Percentiles rank a stretch among this genome's conserved stretches.
Evolutionary conservation across 2,329 filamentous ascomycete species (phyloP).

Genomic region (Exophiala bonariae): DNA sequence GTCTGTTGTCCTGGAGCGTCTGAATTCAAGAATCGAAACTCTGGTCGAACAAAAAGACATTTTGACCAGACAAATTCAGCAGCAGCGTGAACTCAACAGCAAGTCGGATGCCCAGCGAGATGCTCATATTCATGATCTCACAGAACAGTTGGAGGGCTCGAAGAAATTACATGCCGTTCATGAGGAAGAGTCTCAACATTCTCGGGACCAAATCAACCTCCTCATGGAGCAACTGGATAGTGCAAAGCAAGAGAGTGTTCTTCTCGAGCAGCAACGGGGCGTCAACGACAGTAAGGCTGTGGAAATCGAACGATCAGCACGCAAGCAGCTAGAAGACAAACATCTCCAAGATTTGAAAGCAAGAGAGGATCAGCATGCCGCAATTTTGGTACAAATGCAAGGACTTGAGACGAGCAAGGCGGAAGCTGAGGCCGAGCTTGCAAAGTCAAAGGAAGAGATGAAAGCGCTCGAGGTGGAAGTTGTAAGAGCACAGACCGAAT

Average conservation of each 20-base stretch:
- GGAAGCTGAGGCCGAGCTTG: conserved; percentile 29
- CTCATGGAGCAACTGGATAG: conserved; percentile 46
- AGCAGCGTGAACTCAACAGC: conserved; percentile 88
- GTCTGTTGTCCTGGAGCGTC: conserved; percentile 72
- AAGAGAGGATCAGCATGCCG: conserved; percentile 31
- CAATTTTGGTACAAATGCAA: conserved; percentile 22
- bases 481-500: conserved; percentile 68
- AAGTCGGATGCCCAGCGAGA: conserved; percentile 70
- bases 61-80: conserved; percentile 87
- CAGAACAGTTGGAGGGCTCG: conserved; percentile 56
- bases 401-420: conserved; percentile 14
- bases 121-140: conserved; percentile 46
- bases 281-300: conserved; percentile 32
- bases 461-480: conserved; percentile 61
- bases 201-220: conserved; percentile 41
- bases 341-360: conserved; percentile 20
- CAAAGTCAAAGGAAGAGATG: conserved; percentile 50
- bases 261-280: conserved; percentile 35
- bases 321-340: conserved; percentile 22
- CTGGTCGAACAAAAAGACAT: conserved; percentile 87
- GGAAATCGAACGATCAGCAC: conserved; percentile 19
- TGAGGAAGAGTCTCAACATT: conserved; percentile 40
- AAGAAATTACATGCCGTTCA: conserved; percentile 64
- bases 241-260: conserved; percentile 37
- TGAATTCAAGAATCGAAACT: conserved; percentile 73